Percentiles rank a stretch among this genome's conserved stretches.
These are phyloP conservation scores for Magnusiomyces suaveolens DNA, from an alignment of 1,139 yeast species.

Conservation along the genomic window DNA sequence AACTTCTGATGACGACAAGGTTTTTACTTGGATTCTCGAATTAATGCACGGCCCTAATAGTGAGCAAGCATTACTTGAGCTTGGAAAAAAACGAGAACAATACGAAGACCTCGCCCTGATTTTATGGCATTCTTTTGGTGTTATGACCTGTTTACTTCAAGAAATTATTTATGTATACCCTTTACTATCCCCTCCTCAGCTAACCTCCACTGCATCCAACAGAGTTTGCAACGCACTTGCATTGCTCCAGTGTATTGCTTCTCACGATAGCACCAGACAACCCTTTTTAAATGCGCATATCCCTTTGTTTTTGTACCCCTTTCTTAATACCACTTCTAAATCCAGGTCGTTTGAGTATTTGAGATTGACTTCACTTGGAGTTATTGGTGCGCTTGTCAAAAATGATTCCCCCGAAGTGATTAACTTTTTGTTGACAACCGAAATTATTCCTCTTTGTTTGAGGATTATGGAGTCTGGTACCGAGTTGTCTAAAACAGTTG, in stretches of 20 bases:
- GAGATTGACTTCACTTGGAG: conserved; percentile 87
- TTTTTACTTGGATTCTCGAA: conserved; percentile 83
- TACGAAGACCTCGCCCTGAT: conserved; percentile 89
- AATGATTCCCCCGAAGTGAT: conserved; percentile 95
- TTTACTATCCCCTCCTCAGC: conserved; percentile 71
- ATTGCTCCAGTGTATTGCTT: conserved; percentile 89
- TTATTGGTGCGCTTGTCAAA: conserved; percentile 91
- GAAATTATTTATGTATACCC: conserved; percentile 90
- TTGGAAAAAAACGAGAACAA: conserved; percentile 90
- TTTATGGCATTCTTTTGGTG: conserved; percentile 93
- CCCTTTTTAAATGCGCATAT: conserved; percentile 81
- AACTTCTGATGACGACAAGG: conserved; percentile 76
- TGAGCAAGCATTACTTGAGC: conserved; percentile 82
- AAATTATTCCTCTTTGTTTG: conserved; percentile 86
- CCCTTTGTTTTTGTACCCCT: conserved; percentile 87
- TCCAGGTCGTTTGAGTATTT: conserved; percentile 90
- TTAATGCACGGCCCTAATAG: conserved; percentile 81
- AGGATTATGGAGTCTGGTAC: conserved; percentile 94
- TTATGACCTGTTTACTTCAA: conserved; percentile 81
- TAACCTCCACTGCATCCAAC: conserved; percentile 80
- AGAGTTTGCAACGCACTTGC: conserved; percentile 95
- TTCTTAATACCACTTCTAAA: conserved; percentile 81
- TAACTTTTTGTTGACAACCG: conserved; percentile 80
- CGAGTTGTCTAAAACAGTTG: conserved; percentile 90
- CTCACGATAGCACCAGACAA: conserved; percentile 82